Evolutionary conservation across 2,329 filamentous ascomycete species (phyloP).

Genomic region (Laburnicola sp.): DNA sequence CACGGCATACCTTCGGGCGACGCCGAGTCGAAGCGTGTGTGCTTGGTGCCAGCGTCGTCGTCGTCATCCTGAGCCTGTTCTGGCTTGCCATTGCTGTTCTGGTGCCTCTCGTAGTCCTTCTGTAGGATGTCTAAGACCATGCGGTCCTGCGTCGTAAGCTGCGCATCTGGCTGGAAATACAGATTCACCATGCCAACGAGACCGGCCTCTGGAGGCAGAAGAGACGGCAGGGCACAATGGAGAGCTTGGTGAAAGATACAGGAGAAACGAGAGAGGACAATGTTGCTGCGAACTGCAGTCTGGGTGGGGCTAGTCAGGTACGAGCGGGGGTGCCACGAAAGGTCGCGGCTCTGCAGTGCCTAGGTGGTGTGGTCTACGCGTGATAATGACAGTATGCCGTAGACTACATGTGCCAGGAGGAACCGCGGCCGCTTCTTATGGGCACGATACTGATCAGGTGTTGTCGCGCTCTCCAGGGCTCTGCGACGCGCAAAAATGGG

Average conservation of each 20-base stretch:
- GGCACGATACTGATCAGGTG: too few relatives aligned
- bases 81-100: conserved; percentile 4
- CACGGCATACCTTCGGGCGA: conserved; percentile 34
- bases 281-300: neutral
- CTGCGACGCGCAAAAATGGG: neutral
- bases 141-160: conserved; percentile 37
- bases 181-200: conserved; percentile 40
- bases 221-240: too few relatives aligned
- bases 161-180: conserved; percentile 34
- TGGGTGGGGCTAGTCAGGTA: conserved; percentile 5
- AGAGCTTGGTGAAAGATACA: too few relatives aligned
- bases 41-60: conserved; percentile 30
- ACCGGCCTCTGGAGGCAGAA: too few relatives aligned
- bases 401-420: too few relatives aligned
- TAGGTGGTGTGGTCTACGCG: neutral
- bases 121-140: conserved; percentile 35
- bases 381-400: too few relatives aligned
- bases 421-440: too few relatives aligned
- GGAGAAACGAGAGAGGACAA: neutral
- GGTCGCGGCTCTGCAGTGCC: neutral
- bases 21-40: conserved; percentile 30
- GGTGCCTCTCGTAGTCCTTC: conserved; percentile 31
- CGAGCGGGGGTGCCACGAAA: conserved; percentile 1
- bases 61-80: conserved; percentile 23
- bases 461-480: too few relatives aligned